phyloP scores from a whole-genome alignment of 805 yeast species.

The Kodamaea fukazawae region DNA sequence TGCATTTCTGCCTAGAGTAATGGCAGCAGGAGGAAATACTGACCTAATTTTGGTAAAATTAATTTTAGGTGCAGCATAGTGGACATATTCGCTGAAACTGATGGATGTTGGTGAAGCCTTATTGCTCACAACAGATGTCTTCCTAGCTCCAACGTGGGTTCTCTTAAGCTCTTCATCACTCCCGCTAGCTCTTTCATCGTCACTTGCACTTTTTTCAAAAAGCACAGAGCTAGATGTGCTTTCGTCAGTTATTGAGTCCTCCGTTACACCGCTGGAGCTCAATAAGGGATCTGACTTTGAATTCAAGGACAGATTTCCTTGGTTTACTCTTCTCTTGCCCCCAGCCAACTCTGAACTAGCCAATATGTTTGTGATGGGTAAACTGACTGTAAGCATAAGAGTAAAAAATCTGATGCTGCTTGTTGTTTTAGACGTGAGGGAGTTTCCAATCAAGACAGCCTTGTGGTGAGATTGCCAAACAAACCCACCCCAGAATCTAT shows the following conservation, averaged over 20 bases:
- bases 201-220: constrained; percentile 10
- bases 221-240: constrained; percentile 12
- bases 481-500: constrained; percentile 64
- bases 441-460: constrained; percentile 58
- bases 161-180: constrained; percentile 11
- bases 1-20: constrained; percentile 73
- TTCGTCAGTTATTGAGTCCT: constrained; percentile 11
- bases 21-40: constrained; percentile 73
- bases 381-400: constrained; percentile 47
- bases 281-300: background rate
- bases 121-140: constrained; percentile 21
- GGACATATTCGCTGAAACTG: constrained; percentile 67
- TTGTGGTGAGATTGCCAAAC: constrained; percentile 80
- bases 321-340: constrained; percentile 9
- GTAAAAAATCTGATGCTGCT: constrained; percentile 49
- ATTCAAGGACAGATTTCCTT: background rate
- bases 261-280: constrained; percentile 6
- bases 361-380: constrained; percentile 53
- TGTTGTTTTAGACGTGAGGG: constrained; percentile 42
- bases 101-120: constrained; percentile 25
- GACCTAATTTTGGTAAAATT: constrained; percentile 65
- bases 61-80: constrained; percentile 70
- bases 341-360: constrained; percentile 43
- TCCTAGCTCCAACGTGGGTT: constrained; percentile 11
- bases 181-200: constrained; percentile 11